These are phyloP conservation scores for Ophiostoma tasmaniense DNA, from an alignment of 2,329 filamentous ascomycete species.

Conservation along the genomic window DNA sequence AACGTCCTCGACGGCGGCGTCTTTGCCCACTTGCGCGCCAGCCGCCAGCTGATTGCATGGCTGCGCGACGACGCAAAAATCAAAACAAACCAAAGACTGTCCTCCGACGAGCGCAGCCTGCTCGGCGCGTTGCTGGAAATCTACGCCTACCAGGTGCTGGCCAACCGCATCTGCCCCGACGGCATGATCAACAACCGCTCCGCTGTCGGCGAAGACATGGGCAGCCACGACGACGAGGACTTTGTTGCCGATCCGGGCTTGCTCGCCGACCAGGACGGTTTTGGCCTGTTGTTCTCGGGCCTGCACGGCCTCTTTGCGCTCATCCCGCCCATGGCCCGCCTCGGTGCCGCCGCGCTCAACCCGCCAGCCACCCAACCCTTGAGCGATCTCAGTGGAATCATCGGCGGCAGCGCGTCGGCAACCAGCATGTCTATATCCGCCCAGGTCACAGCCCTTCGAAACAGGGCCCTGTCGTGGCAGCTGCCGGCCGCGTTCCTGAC, in stretches of 20 bases:
- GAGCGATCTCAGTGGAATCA: background rate
- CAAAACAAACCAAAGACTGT: background rate
- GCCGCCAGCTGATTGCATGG: constrained; percentile 22
- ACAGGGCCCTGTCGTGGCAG: constrained; percentile 17
- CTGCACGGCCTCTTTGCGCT: constrained; percentile 20
- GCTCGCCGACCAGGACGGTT: constrained; percentile 17
- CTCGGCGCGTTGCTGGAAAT: constrained; percentile 19
- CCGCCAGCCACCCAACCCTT: background rate
- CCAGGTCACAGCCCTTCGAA: constrained; percentile 14
- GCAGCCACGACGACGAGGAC: constrained; percentile 19
- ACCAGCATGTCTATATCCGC: background rate
- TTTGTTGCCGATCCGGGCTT: constrained; percentile 18
- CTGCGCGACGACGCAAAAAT: constrained; percentile 21
- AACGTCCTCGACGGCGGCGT: constrained; percentile 19
- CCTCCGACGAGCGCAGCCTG: constrained; percentile 17
- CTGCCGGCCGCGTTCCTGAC: constrained; percentile 14
- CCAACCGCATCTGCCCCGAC: constrained; percentile 19
- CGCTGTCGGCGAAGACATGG: constrained; percentile 5
- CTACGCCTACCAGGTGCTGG: constrained; percentile 20
- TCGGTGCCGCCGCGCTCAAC: constrained; percentile 13
- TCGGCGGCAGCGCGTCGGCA: background rate
- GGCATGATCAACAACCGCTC: constrained; percentile 13
- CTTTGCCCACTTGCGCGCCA: constrained; percentile 21
- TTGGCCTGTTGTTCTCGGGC: constrained; percentile 20
- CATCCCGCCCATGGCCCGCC: constrained; percentile 16